Base-by-base conservation (phyloP, 495 filamentous ascomycete species). In the Hypoxylon lenormandii region DNA sequence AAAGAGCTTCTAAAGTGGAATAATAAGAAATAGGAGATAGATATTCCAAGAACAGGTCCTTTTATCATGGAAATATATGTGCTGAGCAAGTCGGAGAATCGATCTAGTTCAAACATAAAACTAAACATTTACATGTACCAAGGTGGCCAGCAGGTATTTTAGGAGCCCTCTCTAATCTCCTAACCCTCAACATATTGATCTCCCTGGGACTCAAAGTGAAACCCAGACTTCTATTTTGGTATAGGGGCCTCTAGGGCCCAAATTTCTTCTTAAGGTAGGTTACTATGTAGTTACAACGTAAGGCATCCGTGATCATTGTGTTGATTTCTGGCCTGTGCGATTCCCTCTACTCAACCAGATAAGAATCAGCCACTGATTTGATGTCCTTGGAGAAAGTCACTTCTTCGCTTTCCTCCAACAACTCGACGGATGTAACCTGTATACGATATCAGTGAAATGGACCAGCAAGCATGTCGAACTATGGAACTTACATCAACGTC, bases 361-460 rank as follows among this genome's bases (percentile, higher is more conserved):
- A 97, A 30, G 85, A 87, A 50, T 96, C 94, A 2, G 93, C 89
- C 55, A 92, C 85, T 33, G 90, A 93, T 79, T 89, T 94, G 65
- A 97, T 81, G 43, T 97, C 94, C 81, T 96, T 97, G 12, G 90
- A 90, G 79, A 94, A 98, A 2, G 88, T 85, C 43, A 97, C 87
- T 59, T 90, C 88, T 75, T 97, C 90, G 55, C 90, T 87, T 84
- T 91, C 87, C 47, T 94, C 93, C 47, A 94, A 70, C 60, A 98
- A 80, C 5, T 86, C 83, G 16, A 93, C 88, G 40, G 87, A 85
- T 3, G 82, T 83, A 48, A 97, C 88, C 90, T 92, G 62, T 33
- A 46, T 12, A 40, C 18, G 8, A 38, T 33, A 48, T 80, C 58
- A 74, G 57, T 37, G 65, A 38, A 28, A 13, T 12, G 5, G 59